phyloP scores from a whole-genome alignment of 2,329 filamentous ascomycete species.

The Thelonectria discophora region DNA sequence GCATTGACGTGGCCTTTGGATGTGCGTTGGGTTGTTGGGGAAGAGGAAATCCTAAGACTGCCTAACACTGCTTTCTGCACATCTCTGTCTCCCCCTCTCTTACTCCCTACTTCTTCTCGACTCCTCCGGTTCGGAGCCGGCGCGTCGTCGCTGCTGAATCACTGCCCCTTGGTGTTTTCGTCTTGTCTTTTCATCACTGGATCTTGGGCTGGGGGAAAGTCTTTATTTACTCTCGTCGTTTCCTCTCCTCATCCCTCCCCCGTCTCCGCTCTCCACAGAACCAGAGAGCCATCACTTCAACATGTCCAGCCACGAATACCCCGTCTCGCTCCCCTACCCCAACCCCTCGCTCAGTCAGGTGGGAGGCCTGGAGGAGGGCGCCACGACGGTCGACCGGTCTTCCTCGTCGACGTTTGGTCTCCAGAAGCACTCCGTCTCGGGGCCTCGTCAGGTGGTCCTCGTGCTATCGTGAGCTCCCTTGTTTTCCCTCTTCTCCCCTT shows the following conservation, averaged over 20 bases:
- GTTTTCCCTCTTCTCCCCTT: background rate
- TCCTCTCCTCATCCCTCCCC: background rate
- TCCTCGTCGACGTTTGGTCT: constrained; percentile 25
- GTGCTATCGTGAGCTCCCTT: constrained; percentile 46
- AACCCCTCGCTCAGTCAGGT: constrained; percentile 47
- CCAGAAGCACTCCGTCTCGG: constrained; percentile 37
- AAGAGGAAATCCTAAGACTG: too few species aligned
- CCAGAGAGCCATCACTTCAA: constrained; percentile 3
- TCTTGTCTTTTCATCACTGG: too few species aligned
- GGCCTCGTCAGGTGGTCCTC: constrained; percentile 45
- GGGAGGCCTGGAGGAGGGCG: constrained; percentile 28
- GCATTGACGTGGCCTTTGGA: too few species aligned
- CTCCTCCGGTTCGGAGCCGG: too few species aligned
- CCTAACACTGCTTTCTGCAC: too few species aligned
- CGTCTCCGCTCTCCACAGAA: background rate
- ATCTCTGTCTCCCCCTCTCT: too few species aligned
- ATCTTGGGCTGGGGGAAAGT: too few species aligned
- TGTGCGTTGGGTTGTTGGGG: too few species aligned
- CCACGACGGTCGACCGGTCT: constrained; percentile 9
- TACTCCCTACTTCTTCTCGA: too few species aligned
- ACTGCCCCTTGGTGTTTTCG: too few species aligned
- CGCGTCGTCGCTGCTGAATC: too few species aligned
- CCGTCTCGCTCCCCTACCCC: constrained; percentile 47
- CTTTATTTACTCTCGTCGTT: too few species aligned
- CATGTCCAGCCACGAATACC: constrained; percentile 41